Evolutionary conservation across 1,139 yeast species (phyloP), one percentile per base, ranked within the genome.

Genomic region (Debaryomycetaceae sp.): DNA sequence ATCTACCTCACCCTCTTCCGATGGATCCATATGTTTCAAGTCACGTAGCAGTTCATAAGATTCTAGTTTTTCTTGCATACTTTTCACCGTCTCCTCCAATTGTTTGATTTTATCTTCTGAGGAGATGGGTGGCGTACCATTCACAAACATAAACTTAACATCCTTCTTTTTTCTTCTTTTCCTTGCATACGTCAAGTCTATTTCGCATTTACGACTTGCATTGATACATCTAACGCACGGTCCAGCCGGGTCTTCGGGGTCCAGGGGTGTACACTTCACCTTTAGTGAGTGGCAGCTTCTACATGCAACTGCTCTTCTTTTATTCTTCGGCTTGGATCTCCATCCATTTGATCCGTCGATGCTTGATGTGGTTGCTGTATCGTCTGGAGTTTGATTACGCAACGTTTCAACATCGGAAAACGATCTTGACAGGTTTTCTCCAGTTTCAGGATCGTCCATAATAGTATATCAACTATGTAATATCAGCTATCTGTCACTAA

Each of bases 261-360:
- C 85, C 1, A 85, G 72, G 0, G 95, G 95, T 9, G 85, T 81
- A 61, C 97, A 89, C 52, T 85, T 83, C 34, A 88, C 96, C 57
- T 89, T 89, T 42, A 88, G 71, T 1, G 86, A 62, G 56, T 89
- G 95, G 60, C 97, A 89, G 44, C 84, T 77, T 45, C 83, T 84
- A 62, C 97, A 89, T 1, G 96, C 96, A 36, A 67, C 73, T 6
- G 72, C 54, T 44, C 75, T 54, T 48, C 74, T 54, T 22, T 61
- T 52, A 5, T 52, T 47, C 43, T 58, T 59, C 5, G 50, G 40
- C 39, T 52, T 27, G 8, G 4, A 27, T 11, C 31, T 11, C 31
- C 2, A 11, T 8, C 31, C 11, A 8, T 7, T 27, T 11, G 11
- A 8, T 27, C 31, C 31, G 8, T 27, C 31, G 11, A 27, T 8